These are phyloP conservation scores for Hypomyces perniciosus DNA, from an alignment of 2,329 filamentous ascomycete species.

Conservation along the genomic window DNA sequence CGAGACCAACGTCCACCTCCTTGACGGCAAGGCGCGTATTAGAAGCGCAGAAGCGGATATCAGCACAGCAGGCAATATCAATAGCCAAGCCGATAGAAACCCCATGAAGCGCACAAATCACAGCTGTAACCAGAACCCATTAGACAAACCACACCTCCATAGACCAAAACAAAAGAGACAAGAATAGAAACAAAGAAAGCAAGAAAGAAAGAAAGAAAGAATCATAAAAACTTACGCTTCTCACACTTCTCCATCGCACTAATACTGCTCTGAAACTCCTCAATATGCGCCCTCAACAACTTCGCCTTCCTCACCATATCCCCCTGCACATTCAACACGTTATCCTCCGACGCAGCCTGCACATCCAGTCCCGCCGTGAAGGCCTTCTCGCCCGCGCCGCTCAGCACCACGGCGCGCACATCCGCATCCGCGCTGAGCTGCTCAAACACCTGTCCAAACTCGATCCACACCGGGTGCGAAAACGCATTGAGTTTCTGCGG, in stretches of 20 bases:
- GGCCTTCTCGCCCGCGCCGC: constrained; percentile 72
- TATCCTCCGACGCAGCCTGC: constrained; percentile 55
- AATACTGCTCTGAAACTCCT: constrained; percentile 76
- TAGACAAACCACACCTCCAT: not conserved
- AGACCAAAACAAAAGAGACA: not conserved
- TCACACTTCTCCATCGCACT: constrained; percentile 75
- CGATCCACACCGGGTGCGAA: constrained; percentile 76
- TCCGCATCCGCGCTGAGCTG: constrained; percentile 65
- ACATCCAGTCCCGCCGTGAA: constrained; percentile 88
- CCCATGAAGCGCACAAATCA: constrained; percentile 76
- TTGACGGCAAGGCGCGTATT: constrained; percentile 64
- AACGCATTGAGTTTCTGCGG: constrained; percentile 86
- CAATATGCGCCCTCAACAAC: constrained; percentile 59
- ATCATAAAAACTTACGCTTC: constrained; percentile 56
- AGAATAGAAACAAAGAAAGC: not conserved
- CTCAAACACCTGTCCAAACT: constrained; percentile 67
- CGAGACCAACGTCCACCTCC: constrained; percentile 76
- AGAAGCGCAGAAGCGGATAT: constrained; percentile 60
- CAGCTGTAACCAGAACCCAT: constrained; percentile 44
- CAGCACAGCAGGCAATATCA: constrained; percentile 64
- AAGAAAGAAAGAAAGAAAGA: not conserved
- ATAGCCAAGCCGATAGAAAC: constrained; percentile 72
- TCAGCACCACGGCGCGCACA: constrained; percentile 72
- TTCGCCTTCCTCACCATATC: constrained; percentile 63
- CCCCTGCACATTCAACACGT: constrained; percentile 31